Evolutionary conservation across 345 rosid genomes (phyloP), one percentile per base, ranked within the genome.

Genomic region (Salix suchowensis): DNA sequence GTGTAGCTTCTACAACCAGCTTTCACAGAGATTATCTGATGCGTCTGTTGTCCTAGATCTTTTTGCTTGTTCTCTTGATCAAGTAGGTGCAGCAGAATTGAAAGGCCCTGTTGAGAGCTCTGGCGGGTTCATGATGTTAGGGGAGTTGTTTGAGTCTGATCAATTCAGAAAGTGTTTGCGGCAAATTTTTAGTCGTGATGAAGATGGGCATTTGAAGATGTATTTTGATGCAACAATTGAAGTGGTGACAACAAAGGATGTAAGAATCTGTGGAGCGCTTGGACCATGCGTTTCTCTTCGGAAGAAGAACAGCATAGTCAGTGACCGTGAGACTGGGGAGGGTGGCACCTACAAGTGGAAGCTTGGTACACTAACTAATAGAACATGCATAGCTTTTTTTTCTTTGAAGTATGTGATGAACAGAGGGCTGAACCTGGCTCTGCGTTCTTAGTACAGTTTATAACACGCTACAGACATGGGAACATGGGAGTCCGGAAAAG

Each of bases 41-140:
- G 84, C 87, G 11, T 90, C 96, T 15, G 74, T 83, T 55, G 89
- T 83, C 85, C 93, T 96, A 26, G 98, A 96, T 88, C 79, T 96
- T 81, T 93, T 93, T 68, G 98, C 98, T 73, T 96, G 94, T 80
- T 91, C 96, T 81, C 97, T 93, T 73, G 99, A 96, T 86, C 97
- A 96, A 86, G 90, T 92, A 44, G 99, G 99, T 75, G 92, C 84
- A 50, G 96, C 96, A 1, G 98, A 96, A 80, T 75, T 96, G n/a
- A 96, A 87, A 82, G 67, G 68, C 1, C 89, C 96, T 13, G 90
- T 96, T 75, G 97, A 96, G 83, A 84, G 82, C 65, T 96, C 97
- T 0, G 97, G 98, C 72, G 99, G 99, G 68, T 93, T 91, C 85
- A 87, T 96, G 86, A 81, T 93, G 86, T 80, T 93, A 23, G 94